These are phyloP conservation scores for Gaertneriomyces sp. DNA, from an alignment of 192 early-diverging fungal genomes.

Conservation along the genomic window DNA sequence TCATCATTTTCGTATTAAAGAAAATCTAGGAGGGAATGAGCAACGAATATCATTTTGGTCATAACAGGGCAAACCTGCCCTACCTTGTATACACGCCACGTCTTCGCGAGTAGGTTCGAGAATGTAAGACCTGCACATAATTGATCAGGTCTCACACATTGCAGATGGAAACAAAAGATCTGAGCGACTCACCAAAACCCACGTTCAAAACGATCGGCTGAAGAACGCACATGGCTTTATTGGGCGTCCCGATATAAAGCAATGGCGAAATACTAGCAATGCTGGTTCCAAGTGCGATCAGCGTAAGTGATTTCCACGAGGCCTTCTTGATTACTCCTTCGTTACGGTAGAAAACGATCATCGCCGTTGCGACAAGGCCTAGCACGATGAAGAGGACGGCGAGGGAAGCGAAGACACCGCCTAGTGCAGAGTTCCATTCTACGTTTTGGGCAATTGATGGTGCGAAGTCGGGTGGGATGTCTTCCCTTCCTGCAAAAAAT, in stretches of 20 bases:
- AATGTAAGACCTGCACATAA: constrained; percentile 3
- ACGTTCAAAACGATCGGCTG: constrained; percentile 5
- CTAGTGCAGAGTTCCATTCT: neutral
- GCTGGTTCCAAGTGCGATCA: constrained; percentile 3
- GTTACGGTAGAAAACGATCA: constrained; percentile 1
- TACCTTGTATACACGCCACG: constrained; percentile 11
- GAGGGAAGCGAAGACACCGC: neutral
- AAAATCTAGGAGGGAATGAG: constrained; percentile 5
- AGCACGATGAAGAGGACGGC: constrained; percentile 3
- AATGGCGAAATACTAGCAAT: constrained; percentile 3
- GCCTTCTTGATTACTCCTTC: neutral
- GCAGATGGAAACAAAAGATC: neutral
- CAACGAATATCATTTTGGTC: neutral
- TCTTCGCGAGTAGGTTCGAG: constrained; percentile 6
- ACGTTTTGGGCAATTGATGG: constrained; percentile 5
- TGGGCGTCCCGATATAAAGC: constrained; percentile 6
- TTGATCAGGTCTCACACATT: too few relatives aligned
- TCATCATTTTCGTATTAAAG: constrained; percentile 1
- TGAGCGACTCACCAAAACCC: neutral
- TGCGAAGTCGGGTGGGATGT: neutral
- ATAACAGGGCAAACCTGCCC: neutral
- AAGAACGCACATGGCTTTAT: neutral
- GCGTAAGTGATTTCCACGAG: constrained; percentile 1
- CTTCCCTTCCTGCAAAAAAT: neutral
- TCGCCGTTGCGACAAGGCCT: neutral